Evolutionary conservation across 768 basidiomycete species (phyloP).

Genomic region (Lactifluus echinatus): DNA sequence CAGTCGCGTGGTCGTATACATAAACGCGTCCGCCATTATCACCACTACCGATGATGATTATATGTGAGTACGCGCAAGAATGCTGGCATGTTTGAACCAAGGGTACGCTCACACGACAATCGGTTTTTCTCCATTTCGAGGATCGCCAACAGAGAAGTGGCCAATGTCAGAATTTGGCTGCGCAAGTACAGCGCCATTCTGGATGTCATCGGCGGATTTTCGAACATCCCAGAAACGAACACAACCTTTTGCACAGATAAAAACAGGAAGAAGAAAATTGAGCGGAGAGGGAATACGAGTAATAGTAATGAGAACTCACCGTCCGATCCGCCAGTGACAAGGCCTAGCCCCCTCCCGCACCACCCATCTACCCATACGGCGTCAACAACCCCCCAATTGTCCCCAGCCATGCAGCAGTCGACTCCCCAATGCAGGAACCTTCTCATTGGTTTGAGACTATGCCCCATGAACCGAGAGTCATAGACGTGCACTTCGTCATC

Average conservation of each 20-base stretch:
- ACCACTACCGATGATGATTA: slow-evolving; percentile 3
- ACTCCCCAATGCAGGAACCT: slow-evolving; percentile 17
- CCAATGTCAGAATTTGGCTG: slow-evolving; percentile 17
- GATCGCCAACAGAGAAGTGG: slow-evolving; percentile 20
- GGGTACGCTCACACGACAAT: slow-evolving; percentile 16
- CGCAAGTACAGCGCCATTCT: slow-evolving; percentile 16
- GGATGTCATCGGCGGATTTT: slow-evolving; percentile 14
- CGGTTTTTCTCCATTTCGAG: slow-evolving; percentile 12
- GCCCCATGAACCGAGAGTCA: slow-evolving; percentile 18
- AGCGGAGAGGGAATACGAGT: not conserved
- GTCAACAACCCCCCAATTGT: slow-evolving; percentile 15
- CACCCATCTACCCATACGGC: slow-evolving; percentile 18
- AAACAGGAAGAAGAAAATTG: not conserved
- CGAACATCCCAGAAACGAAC: slow-evolving; percentile 18
- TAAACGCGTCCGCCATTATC: slow-evolving; percentile 19
- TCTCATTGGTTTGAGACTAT: not conserved
- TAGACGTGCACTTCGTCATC: slow-evolving; percentile 19
- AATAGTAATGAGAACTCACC: slow-evolving; percentile 7
- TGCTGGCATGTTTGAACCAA: not conserved
- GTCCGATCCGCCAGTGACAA: slow-evolving; percentile 18
- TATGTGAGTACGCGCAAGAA: not conserved
- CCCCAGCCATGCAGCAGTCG: slow-evolving; percentile 1
- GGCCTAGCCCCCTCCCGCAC: slow-evolving; percentile 11
- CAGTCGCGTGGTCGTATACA: slow-evolving; percentile 12
- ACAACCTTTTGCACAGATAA: slow-evolving; percentile 9